A percentile compares a stretch with the other conserved stretches of the same genome.
These are phyloP conservation scores for Lipomyces japonicus DNA, from an alignment of 805 yeast species.

Conservation along the genomic window DNA sequence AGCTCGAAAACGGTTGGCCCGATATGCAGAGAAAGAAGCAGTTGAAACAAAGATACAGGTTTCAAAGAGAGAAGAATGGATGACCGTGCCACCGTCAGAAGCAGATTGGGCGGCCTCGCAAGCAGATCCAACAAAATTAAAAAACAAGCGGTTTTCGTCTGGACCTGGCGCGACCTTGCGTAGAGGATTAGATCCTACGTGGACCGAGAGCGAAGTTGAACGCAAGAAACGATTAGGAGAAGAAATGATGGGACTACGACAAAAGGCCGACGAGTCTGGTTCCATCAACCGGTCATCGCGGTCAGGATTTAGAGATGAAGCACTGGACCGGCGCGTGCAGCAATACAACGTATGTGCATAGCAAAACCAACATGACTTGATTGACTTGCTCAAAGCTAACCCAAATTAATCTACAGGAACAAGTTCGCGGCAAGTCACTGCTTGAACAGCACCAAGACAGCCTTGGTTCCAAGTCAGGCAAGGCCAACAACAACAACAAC, in stretches of 20 bases:
- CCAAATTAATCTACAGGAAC: constrained; percentile 7
- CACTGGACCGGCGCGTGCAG: constrained; percentile 19
- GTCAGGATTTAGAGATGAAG: constrained; percentile 8
- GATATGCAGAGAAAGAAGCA: not conserved
- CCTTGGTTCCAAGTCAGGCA: constrained; percentile 3
- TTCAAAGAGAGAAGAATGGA: constrained; percentile 31
- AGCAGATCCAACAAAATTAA: constrained; percentile 25
- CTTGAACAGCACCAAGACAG: constrained; percentile 23
- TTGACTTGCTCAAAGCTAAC: not conserved
- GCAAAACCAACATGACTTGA: not conserved
- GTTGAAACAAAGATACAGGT: not conserved
- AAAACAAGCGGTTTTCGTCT: constrained; percentile 20
- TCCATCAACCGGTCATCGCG: constrained; percentile 7
- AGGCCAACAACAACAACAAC: not conserved
- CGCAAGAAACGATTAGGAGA: constrained; percentile 28
- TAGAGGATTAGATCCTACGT: constrained; percentile 14
- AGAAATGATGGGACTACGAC: constrained; percentile 29
- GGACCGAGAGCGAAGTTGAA: constrained; percentile 29
- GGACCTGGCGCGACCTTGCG: constrained; percentile 14
- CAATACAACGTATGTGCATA: constrained; percentile 16
- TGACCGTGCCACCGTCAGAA: constrained; percentile 30
- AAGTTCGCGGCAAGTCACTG: constrained; percentile 24
- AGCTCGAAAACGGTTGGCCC: constrained; percentile 19
- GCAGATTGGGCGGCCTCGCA: constrained; percentile 26
- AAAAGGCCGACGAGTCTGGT: constrained; percentile 1